Base-by-base conservation (phyloP, 257 asterid genomes). In the Solanum tarapatanum region DNA sequence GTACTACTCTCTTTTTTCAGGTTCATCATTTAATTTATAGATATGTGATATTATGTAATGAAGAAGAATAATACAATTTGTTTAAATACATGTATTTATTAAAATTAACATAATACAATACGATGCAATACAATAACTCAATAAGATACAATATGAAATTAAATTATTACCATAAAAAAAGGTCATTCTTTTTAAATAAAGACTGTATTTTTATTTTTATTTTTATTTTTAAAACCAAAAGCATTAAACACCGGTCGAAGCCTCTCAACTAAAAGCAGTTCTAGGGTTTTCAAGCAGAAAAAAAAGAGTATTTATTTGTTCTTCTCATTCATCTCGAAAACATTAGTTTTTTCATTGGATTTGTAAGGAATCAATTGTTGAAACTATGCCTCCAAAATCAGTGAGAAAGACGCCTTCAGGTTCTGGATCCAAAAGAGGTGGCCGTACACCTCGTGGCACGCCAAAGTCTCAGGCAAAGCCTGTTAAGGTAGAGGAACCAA, bases 381-480 rank as follows among this genome's bases (percentile, higher is more conserved):
- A 88, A 84, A 83, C 83, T n/a, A 96, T 96, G 99, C 98, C 98
- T 41, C 99, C 98, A n/a, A 92, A 92, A 88, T 36, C 84, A 87
- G 90, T 89, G 88, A 96, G 92, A 92, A 95, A 89, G 89, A 90
- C 94, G 60, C 92, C 96, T 74, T 89, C 93, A 51, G 98, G 98
- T 28, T 97, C 97, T 86, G 99, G 98, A 37, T 88, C 93, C 86
- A 94, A 90, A 94, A 91, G 96, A 77, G 92, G 91, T 82, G 87
- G 90, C 55, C 93, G 98, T 58, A 95, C 92, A 87, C 91, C 85
- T 86, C 88, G 88, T 80, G 90, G 89, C 74, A 79, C 84, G 43
- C 88, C 39, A 84, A 90, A 88, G 77, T 87, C 87, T 8, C 91
- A 55, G 88, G 85, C 82, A 89, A 92, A 88, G 62, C 64, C 77